Conservation (phyloP, 1,139 yeast species). For the Debaryomyces robertsiae region DNA sequence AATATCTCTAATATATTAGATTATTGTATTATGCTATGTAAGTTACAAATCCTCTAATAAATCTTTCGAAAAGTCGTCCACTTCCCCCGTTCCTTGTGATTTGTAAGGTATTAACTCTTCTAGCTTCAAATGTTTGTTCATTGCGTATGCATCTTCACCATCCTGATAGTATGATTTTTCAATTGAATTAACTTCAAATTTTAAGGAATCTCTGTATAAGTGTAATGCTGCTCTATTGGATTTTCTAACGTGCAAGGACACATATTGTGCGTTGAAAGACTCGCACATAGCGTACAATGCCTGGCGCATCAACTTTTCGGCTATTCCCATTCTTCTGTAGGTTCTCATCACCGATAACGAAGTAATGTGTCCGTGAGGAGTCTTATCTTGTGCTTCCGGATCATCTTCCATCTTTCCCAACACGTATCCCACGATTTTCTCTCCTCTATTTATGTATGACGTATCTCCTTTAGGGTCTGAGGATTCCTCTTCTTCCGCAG, state of each 20-base stretch:
- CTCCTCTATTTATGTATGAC: constrained; percentile 63
- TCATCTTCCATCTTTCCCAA: constrained; percentile 97
- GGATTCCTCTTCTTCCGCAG: constrained; percentile 28
- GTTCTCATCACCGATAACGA: constrained; percentile 94
- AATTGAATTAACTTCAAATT: constrained; percentile 77
- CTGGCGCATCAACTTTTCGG: constrained; percentile 91
- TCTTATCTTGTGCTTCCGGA: constrained; percentile 68
- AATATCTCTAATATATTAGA: constrained; percentile 8
- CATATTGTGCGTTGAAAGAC: constrained; percentile 79
- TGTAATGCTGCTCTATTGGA: constrained; percentile 94
- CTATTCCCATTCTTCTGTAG: constrained; percentile 92
- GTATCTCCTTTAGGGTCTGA: constrained; percentile 54
- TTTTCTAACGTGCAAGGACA: constrained; percentile 90
- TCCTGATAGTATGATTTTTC: constrained; percentile 92
- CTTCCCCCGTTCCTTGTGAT: constrained; percentile 47
- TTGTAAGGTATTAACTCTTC: constrained; percentile 63
- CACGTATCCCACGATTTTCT: constrained; percentile 90
- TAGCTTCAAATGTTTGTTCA: constrained; percentile 67
- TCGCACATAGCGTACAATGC: constrained; percentile 79
- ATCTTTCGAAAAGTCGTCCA: constrained; percentile 54
- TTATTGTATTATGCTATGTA: constrained; percentile 8
- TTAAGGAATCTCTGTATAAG: constrained; percentile 81
- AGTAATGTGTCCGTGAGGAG: constrained; percentile 93
- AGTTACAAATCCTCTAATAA: constrained; percentile 26
- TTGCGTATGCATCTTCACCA: constrained; percentile 98